Evolutionary conservation across 2,329 filamentous ascomycete genomes (phyloP).

Genomic region (Geoglossum cookeanum): DNA sequence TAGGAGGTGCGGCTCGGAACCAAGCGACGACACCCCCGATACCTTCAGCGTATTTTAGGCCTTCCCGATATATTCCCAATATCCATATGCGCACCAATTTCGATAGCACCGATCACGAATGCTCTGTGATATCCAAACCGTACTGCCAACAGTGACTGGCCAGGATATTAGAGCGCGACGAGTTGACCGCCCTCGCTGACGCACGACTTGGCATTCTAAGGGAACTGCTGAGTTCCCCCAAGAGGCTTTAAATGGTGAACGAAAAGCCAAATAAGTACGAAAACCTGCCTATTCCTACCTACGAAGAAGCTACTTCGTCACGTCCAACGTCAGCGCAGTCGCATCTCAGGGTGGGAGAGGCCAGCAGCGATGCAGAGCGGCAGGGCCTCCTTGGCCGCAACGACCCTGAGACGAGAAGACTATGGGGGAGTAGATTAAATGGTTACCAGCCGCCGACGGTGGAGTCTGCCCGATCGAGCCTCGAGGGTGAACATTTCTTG

Average conservation of each 20-base stretch:
- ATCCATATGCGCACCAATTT: background rate
- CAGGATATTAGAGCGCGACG: background rate
- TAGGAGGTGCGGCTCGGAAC: background rate
- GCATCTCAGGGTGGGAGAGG: slow-evolving; percentile 35
- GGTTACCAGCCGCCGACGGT: slow-evolving; percentile 69
- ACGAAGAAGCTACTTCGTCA: slow-evolving; percentile 59
- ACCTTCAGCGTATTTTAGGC: background rate
- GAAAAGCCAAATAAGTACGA: slow-evolving; percentile 17
- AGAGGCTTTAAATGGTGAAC: background rate
- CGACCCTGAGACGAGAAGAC: slow-evolving; percentile 12
- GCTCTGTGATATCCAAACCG: background rate
- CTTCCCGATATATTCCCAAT: background rate
- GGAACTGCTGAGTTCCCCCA: background rate
- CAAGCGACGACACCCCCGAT: slow-evolving; percentile 1
- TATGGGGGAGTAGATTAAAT: slow-evolving; percentile 15
- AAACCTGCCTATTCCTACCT: slow-evolving; percentile 56
- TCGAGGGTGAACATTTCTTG: slow-evolving; percentile 31
- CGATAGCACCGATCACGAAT: background rate
- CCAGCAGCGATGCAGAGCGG: slow-evolving; percentile 53
- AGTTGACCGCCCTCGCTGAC: background rate
- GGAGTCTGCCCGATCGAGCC: slow-evolving; percentile 51
- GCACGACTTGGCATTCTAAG: background rate
- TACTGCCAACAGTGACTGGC: background rate
- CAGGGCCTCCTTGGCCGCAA: slow-evolving; percentile 51
- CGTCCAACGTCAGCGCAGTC: slow-evolving; percentile 28